Conservation (phyloP, 2,329 filamentous ascomycete genomes). For the Kalaharituber pfeilii region DNA sequence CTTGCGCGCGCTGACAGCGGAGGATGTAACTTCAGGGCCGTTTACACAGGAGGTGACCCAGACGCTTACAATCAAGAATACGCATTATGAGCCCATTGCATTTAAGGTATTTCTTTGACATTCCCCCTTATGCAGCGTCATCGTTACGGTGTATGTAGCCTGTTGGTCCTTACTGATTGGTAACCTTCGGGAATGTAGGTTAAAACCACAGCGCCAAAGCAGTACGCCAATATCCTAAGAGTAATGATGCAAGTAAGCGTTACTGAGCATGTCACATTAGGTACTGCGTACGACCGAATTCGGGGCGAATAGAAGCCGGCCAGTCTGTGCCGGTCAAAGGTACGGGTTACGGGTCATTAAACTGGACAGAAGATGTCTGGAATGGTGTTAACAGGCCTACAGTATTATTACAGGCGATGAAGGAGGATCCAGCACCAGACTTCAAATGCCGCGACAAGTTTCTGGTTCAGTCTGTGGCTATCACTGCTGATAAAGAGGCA, state of each 20-base stretch:
- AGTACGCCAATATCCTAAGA: constrained; percentile 44
- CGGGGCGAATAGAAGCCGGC: constrained; percentile 81
- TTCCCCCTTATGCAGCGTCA: neutral
- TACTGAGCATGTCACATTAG: constrained; percentile 32
- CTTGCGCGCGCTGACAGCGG: constrained; percentile 33
- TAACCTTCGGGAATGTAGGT: constrained; percentile 41
- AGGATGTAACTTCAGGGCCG: constrained; percentile 35
- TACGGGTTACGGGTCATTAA: constrained; percentile 33
- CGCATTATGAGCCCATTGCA: constrained; percentile 43
- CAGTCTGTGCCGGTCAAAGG: constrained; percentile 83
- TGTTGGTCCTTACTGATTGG: constrained; percentile 10
- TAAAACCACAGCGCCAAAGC: constrained; percentile 97
- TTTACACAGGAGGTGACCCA: constrained; percentile 50
- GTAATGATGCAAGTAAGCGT: neutral
- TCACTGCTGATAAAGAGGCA: constrained; percentile 70
- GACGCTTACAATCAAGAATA: constrained; percentile 47
- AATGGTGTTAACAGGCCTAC: constrained; percentile 21
- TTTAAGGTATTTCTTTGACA: constrained; percentile 41
- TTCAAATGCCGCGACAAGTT: constrained; percentile 95
- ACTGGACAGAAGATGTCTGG: neutral
- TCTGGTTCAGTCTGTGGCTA: constrained; percentile 76
- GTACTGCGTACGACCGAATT: constrained; percentile 96
- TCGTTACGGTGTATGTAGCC: neutral
- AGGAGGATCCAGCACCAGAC: constrained; percentile 71
- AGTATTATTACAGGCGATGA: constrained; percentile 94